phyloP scores from a whole-genome alignment of 1,284 basidiomycete species.

The Schizopora paradoxa region DNA sequence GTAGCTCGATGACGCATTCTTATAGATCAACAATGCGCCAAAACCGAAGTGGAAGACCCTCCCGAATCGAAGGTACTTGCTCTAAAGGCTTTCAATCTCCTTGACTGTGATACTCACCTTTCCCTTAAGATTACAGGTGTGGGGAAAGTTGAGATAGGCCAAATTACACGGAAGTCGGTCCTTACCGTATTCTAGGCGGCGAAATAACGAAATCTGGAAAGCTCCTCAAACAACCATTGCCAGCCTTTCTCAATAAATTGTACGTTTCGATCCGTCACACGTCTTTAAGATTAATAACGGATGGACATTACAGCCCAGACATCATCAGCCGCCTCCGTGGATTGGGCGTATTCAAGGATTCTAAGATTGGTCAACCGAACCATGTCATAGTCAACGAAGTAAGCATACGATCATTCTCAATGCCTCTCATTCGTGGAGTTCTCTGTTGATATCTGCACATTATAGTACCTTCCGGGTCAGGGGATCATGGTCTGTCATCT shows the following conservation, averaged over 20 bases:
- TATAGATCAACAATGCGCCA: conserved; percentile 70
- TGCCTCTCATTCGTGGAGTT: conserved; percentile 10
- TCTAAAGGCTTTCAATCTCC: conserved; percentile 7
- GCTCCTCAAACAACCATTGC: conserved; percentile 60
- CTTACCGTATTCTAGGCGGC: conserved; percentile 43
- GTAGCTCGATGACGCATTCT: not conserved
- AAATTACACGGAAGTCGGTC: conserved; percentile 7
- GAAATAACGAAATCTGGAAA: conserved; percentile 57
- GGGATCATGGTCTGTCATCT: conserved; percentile 74
- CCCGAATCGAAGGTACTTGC: conserved; percentile 64
- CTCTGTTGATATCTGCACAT: conserved; percentile 17
- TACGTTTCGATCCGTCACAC: conserved; percentile 30
- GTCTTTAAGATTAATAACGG: conserved; percentile 33
- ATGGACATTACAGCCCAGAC: conserved; percentile 47
- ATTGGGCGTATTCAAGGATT: conserved; percentile 55
- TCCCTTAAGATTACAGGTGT: conserved; percentile 61
- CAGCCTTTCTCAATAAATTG: conserved; percentile 57
- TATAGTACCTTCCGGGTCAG: conserved; percentile 80
- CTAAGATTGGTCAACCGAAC: conserved; percentile 68
- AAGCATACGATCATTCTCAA: conserved; percentile 16
- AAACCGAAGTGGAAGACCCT: conserved; percentile 83
- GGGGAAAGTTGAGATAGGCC: conserved; percentile 47
- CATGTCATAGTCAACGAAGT: conserved; percentile 87
- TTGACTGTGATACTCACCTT: conserved; percentile 7
- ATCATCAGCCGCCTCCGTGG: conserved; percentile 62